Base-by-base conservation (phyloP, 1,139 yeast species). In the Candida labiduridarum region DNA sequence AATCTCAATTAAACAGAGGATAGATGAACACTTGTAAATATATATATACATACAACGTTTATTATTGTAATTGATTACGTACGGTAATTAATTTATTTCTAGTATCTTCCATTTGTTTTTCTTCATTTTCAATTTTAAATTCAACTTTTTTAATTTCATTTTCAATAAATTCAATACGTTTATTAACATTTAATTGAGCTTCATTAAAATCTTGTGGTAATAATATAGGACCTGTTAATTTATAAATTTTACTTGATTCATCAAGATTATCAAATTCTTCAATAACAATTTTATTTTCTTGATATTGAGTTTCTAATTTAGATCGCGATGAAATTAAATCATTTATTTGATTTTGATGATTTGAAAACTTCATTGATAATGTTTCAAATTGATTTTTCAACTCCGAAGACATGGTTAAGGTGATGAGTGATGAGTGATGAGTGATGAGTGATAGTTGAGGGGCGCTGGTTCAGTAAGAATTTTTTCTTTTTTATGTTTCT, bases 241-340 rank as follows among this genome's bases (percentile, higher is more conserved):
- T 94, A 72, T 83, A 94, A 36, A 94, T 85, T 59, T 87, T 88
- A 15, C 95, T 79, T 40, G 69, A 72, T 45, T 78, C 83, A 56
- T 82, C 75, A 55, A 91, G 71, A 47, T 70, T 67, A 18, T 77
- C 80, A 61, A 94, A 88, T 68, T 94, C 98, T 38, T 82, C 84
- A 60, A 85, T 77, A n/a, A 94, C 99, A 48, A 94, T 91, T 63
- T 85, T 86, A 69, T 92, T 92, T 67, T 94, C 99, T 68, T 94
- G 98, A 59, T 70, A 80, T 65, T 87, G 95, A 0, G 94, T 86
- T 62, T 87, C 95, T 41, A 87, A 72, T 60, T 82, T 79, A 49
- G 87, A 88, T 63, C 95, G 80, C 7, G 87, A 80, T 4, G 78
- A 68, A 43, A 85, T 72, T 33, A 83, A 69, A 47, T 82, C 86